phyloP scores from a whole-genome alignment of 495 filamentous ascomycete genomes.

The Extremus antarcticus region DNA sequence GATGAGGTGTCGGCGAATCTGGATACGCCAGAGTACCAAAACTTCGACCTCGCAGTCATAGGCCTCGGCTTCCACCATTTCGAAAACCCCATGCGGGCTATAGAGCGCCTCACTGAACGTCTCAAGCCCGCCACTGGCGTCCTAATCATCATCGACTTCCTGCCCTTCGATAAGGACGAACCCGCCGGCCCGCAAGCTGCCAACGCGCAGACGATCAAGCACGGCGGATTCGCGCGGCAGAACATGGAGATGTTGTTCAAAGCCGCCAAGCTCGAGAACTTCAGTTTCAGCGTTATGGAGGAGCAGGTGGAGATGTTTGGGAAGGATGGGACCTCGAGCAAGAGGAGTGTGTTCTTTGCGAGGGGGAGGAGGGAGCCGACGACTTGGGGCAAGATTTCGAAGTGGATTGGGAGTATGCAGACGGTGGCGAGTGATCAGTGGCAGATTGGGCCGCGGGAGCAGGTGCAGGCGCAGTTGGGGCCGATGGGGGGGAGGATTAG shows the following conservation, averaged over 20 bases:
- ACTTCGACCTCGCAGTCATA: conserved; percentile 55
- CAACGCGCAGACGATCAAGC: conserved; percentile 15
- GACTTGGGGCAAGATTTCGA: not conserved
- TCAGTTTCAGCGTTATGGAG: conserved; percentile 7
- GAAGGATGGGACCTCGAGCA: conserved; percentile 3
- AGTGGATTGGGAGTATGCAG: not conserved
- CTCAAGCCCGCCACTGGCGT: conserved; percentile 49
- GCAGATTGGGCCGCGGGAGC: not conserved
- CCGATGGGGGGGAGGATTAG: not conserved
- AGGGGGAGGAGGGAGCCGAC: conserved; percentile 2
- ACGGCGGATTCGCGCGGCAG: conserved; percentile 10
- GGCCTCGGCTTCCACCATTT: conserved; percentile 68
- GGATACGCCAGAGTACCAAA: conserved; percentile 35
- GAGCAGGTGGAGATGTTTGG: conserved; percentile 12
- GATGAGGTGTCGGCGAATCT: conserved; percentile 7
- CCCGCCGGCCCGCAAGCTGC: not conserved
- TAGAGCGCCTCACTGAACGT: conserved; percentile 45
- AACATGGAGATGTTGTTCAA: conserved; percentile 13
- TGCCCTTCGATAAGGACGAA: conserved; percentile 25
- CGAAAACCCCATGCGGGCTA: conserved; percentile 45
- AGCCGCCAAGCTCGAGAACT: conserved; percentile 13
- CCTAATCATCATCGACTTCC: conserved; percentile 54
- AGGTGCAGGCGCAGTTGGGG: not conserved
- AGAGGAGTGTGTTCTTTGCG: conserved; percentile 15
- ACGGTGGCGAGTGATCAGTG: not conserved